Conservation (phyloP, 140 eudicot species). For the Flaveria floridana region DNA sequence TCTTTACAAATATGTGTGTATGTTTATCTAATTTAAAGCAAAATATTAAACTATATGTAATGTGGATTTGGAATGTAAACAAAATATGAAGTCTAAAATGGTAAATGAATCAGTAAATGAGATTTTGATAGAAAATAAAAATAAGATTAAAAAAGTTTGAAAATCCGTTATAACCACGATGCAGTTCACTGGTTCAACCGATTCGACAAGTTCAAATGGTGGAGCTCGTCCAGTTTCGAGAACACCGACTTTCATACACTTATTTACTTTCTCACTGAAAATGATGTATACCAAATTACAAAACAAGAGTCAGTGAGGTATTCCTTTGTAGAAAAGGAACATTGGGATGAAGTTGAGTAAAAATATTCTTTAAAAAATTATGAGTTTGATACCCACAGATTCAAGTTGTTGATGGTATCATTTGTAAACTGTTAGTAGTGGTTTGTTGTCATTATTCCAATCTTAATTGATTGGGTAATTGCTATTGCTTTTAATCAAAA, state of each 20-base stretch:
- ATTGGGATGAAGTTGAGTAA: constrained; percentile 13
- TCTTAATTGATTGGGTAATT: constrained; percentile 16
- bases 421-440: constrained; percentile 12
- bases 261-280: neutral
- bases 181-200: constrained; percentile 43
- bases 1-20: too few species aligned
- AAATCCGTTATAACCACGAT: too few species aligned
- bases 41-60: too few species aligned
- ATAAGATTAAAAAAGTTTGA: too few species aligned
- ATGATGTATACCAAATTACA: neutral
- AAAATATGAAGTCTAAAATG: too few species aligned
- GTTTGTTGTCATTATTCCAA: constrained; percentile 29
- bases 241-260: neutral
- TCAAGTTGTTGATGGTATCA: constrained; percentile 34
- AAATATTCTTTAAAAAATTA: neutral
- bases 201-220: too few species aligned
- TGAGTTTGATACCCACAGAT: constrained; percentile 2
- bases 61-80: too few species aligned
- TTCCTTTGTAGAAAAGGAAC: constrained; percentile 27
- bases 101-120: too few species aligned
- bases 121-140: too few species aligned
- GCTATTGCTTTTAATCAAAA: constrained; percentile 38
- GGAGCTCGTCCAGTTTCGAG: neutral
- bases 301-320: constrained; percentile 7
- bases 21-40: too few species aligned